phyloP scores from a whole-genome alignment of 2,329 filamentous ascomycete species.

The Fusarium secorum region DNA sequence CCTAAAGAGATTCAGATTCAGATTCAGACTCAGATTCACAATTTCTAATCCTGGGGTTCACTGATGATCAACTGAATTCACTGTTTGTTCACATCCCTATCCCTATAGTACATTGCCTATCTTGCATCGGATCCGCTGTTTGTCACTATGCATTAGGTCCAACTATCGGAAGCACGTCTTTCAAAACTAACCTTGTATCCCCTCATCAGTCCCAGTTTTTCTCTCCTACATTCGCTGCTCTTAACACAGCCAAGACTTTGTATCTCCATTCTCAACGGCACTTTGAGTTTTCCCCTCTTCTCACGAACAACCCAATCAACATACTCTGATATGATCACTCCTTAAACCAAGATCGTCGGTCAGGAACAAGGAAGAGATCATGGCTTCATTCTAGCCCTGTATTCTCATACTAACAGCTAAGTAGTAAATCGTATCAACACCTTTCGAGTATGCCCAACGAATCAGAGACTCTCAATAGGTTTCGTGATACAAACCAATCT shows the following conservation, averaged over 20 bases:
- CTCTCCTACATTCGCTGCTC: background rate
- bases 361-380: background rate
- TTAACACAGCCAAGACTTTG: background rate
- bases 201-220: conserved; percentile 10
- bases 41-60: background rate
- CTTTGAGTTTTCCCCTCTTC: background rate
- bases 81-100: conserved; percentile 15
- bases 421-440: background rate
- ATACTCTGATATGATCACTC: background rate
- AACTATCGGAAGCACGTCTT: background rate
- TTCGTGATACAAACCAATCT: conserved; percentile 7
- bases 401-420: background rate
- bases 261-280: background rate
- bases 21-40: conserved; percentile 7
- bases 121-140: conserved; percentile 23
- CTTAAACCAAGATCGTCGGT: conserved; percentile 10
- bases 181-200: conserved; percentile 4
- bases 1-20: conserved; percentile 12
- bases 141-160: conserved; percentile 6
- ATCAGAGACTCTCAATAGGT: background rate
- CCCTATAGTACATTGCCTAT: background rate
- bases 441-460: background rate
- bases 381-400: background rate
- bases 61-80: background rate
- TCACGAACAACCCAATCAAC: background rate